Conservation (phyloP, 2,329 filamentous ascomycete species). For the Ophiocordyceps robertsii region DNA sequence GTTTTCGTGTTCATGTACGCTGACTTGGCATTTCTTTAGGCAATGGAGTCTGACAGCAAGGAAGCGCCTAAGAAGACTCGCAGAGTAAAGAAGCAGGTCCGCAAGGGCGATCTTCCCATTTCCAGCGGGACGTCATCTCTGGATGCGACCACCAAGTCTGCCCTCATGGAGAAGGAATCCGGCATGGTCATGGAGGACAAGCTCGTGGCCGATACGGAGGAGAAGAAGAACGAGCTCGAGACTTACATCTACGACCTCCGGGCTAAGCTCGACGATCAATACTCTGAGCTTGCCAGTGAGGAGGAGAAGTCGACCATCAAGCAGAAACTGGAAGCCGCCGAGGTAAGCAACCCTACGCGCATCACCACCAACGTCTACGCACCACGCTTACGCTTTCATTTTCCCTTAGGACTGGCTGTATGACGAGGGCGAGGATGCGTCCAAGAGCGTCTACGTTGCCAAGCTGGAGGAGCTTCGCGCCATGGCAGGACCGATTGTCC, state of each 20-base stretch:
- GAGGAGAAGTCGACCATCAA: slow-evolving; percentile 84
- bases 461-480: slow-evolving; percentile 95
- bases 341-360: slow-evolving; percentile 49
- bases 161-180: slow-evolving; percentile 68
- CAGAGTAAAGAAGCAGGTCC: slow-evolving; percentile 98
- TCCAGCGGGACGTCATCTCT: slow-evolving; percentile 71
- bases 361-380: not conserved
- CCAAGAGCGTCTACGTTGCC: slow-evolving; percentile 83
- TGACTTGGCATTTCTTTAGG: slow-evolving; percentile 30
- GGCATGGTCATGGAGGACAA: slow-evolving; percentile 97
- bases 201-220: slow-evolving; percentile 92
- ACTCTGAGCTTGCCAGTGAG: slow-evolving; percentile 76
- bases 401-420: slow-evolving; percentile 81
- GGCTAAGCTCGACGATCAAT: slow-evolving; percentile 87
- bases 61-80: slow-evolving; percentile 72
- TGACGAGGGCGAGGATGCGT: slow-evolving; percentile 88
- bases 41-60: slow-evolving; percentile 74
- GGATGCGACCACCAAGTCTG: slow-evolving; percentile 52
- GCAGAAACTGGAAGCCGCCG: slow-evolving; percentile 66
- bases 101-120: slow-evolving; percentile 90
- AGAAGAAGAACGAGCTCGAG: slow-evolving; percentile 99
- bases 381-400: not conserved
- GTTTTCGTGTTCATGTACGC: not conserved
- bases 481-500: slow-evolving; percentile 79
- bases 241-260: slow-evolving; percentile 93